Evolutionary conservation across 305 asterid species (phyloP).

Genomic region (Lippia alba): DNA sequence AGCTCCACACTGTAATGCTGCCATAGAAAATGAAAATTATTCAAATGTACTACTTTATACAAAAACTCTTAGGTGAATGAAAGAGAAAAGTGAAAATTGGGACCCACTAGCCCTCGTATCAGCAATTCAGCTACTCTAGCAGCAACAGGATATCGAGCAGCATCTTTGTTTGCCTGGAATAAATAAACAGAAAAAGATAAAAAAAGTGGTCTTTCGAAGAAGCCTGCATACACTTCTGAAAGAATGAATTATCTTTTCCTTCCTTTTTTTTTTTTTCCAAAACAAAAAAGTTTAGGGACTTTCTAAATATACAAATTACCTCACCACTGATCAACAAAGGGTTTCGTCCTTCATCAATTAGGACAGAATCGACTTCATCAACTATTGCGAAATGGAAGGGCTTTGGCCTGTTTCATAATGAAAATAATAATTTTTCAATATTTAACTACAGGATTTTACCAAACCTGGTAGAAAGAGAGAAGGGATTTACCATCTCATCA

Average conservation of each 20-base stretch:
- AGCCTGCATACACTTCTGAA: not conserved
- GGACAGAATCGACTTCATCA: constrained; percentile 98
- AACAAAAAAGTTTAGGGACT: not conserved
- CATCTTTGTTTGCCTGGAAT: constrained; percentile 82
- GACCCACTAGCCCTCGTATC: constrained; percentile 73
- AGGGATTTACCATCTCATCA: constrained; percentile 85
- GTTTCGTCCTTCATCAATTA: constrained; percentile 98
- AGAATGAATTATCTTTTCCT: constrained; percentile 8
- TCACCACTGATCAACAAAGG: constrained; percentile 95
- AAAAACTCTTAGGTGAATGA: not conserved
- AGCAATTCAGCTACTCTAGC: constrained; percentile 96
- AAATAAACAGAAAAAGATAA: constrained; percentile 18
- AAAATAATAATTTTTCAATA: constrained; percentile 22
- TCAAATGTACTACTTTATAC: not conserved
- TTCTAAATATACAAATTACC: constrained; percentile 55
- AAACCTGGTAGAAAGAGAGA: constrained; percentile 26
- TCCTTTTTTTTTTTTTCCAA: not conserved
- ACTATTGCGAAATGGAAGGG: constrained; percentile 98
- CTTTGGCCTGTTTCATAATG: constrained; percentile 76
- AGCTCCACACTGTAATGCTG: constrained; percentile 96
- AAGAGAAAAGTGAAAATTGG: constrained; percentile 24
- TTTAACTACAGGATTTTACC: constrained; percentile 17
- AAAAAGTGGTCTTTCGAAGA: no score
- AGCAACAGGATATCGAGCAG: constrained; percentile 96
- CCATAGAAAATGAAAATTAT: constrained; percentile 35